Evolutionary conservation across 345 rosid genomes (phyloP).

Genomic region (Eucalyptus albens): DNA sequence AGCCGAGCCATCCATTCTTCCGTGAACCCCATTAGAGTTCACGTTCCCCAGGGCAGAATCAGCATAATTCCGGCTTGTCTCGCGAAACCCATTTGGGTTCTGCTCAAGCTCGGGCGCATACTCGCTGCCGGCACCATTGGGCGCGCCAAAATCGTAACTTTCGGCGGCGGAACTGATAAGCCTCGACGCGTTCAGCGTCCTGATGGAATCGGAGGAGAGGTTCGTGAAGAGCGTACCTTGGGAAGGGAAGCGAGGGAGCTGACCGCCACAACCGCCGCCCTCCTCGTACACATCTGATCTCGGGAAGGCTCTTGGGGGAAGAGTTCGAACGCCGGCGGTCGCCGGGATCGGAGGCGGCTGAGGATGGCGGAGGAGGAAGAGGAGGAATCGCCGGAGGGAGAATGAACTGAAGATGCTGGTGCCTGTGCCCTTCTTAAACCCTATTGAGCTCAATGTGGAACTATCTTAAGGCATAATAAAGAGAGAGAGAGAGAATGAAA

Average conservation of each 20-base stretch:
- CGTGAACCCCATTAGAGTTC: neutral
- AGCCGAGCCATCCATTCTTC: neutral
- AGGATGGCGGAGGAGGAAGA: neutral
- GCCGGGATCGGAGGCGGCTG: neutral
- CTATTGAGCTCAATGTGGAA: neutral
- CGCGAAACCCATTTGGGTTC: neutral
- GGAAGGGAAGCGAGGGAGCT: slow-evolving; percentile 8
- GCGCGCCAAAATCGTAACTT: slow-evolving; percentile 22
- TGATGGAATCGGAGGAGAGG: slow-evolving; percentile 1
- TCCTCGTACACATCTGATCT: slow-evolving; percentile 23
- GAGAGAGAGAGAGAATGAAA: neutral
- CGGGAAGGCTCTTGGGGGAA: neutral
- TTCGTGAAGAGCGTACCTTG: slow-evolving; percentile 7
- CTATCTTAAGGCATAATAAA: neutral
- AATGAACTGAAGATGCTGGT: neutral
- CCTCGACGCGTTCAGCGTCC: neutral
- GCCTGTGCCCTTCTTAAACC: neutral
- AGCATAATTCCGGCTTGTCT: neutral
- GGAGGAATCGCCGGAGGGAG: neutral
- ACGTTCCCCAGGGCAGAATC: neutral
- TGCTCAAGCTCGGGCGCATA: neutral
- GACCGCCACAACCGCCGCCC: slow-evolving; percentile 8
- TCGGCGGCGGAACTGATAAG: slow-evolving; percentile 32
- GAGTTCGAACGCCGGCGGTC: neutral
- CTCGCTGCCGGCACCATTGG: neutral